These are phyloP conservation scores for Clavispora santaluciae DNA, from an alignment of 805 yeast species.

Conservation along the genomic window DNA sequence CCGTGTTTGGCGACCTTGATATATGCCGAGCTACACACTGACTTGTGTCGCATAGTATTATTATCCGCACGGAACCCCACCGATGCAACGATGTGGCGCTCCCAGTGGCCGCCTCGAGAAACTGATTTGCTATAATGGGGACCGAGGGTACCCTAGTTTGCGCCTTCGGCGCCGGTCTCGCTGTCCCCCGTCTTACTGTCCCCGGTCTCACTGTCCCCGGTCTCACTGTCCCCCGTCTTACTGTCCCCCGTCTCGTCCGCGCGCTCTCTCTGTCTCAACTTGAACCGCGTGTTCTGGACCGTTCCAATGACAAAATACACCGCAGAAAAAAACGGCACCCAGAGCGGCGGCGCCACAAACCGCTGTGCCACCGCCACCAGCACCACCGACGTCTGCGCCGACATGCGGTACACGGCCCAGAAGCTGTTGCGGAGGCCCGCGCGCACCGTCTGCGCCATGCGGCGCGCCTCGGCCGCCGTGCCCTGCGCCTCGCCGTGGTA, in stretches of 20 bases:
- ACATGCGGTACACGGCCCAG: slow-evolving; percentile 43
- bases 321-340: slow-evolving; percentile 60
- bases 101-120: no score
- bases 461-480: slow-evolving; percentile 14
- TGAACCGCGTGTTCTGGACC: slow-evolving; percentile 53
- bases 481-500: slow-evolving; percentile 14
- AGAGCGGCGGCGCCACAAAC: slow-evolving; percentile 50
- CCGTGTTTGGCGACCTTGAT: no score
- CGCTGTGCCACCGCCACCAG: slow-evolving; percentile 54
- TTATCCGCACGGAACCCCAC: no score
- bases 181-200: no score
- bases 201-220: no score
- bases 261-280: slow-evolving; percentile 19
- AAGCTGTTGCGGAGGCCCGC: slow-evolving; percentile 40
- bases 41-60: no score
- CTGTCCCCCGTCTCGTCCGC: neutral
- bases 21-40: no score
- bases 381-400: slow-evolving; percentile 50
- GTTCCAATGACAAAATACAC: slow-evolving; percentile 60
- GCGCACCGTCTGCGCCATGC: slow-evolving; percentile 18
- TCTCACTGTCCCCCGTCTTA: neutral
- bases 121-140: no score
- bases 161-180: no score
- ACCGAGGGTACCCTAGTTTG: no score
- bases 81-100: no score